Percentiles rank a stretch among this genome's conserved stretches.
Conservation (phyloP, 2,329 filamentous ascomycete species). For the Colletotrichum sp. region DNA sequence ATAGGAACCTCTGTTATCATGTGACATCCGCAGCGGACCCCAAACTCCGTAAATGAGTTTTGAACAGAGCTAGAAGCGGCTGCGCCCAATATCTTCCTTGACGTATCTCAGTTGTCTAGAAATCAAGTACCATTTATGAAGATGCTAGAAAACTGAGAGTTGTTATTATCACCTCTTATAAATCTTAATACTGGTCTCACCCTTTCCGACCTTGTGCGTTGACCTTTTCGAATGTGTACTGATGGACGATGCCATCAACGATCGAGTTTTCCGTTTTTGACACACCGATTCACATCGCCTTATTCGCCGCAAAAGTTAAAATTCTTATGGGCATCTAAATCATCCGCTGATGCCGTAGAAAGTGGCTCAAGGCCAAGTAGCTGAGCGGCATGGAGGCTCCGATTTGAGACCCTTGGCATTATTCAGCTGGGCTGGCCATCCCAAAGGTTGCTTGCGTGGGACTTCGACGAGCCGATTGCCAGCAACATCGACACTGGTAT, state of each 20-base stretch:
- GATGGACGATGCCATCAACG: not conserved
- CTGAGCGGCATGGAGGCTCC: not conserved
- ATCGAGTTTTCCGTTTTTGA: not conserved
- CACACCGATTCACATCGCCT: not conserved
- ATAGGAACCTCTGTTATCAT: not conserved
- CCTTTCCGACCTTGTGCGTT: not conserved
- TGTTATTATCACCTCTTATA: not conserved
- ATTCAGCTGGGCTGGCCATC: not conserved
- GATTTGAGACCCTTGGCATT: not conserved
- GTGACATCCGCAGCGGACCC: no score
- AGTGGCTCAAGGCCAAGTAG: not conserved
- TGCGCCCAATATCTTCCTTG: not conserved
- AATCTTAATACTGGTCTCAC: fast-evolving
- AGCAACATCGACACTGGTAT: not conserved
- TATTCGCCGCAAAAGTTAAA: not conserved
- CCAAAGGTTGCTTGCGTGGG: not conserved
- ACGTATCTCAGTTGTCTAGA: not conserved
- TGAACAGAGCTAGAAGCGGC: not conserved
- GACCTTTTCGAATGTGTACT: not conserved
- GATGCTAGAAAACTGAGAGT: not conserved
- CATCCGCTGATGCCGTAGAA: not conserved
- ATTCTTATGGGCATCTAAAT: not conserved
- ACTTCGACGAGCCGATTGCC: not conserved
- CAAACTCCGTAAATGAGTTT: not conserved
- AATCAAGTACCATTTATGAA: not conserved